Conservation (phyloP, 768 basidiomycete genomes). For the Boletus subparvulus region DNA sequence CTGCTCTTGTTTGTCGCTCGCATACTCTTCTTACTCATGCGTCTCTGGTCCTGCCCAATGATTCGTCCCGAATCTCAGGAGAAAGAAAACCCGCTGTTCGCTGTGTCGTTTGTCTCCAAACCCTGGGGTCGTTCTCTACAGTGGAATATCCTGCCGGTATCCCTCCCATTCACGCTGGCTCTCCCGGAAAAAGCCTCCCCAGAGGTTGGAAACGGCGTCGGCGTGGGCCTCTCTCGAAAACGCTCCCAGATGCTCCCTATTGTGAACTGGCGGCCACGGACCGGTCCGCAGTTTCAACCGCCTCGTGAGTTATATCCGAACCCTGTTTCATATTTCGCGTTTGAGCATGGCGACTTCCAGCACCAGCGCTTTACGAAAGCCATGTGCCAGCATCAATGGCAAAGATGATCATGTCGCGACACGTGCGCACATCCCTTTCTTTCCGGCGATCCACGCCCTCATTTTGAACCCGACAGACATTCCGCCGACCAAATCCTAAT, state of each 20-base stretch:
- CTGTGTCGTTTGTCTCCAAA: not conserved
- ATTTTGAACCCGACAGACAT: constrained; percentile 25
- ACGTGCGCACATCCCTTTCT: constrained; percentile 35
- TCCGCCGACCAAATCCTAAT: constrained; percentile 32
- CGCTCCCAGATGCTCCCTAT: constrained; percentile 17
- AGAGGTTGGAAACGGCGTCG: constrained; percentile 7
- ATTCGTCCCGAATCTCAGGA: constrained; percentile 10
- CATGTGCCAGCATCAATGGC: constrained; percentile 49
- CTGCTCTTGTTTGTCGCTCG: constrained; percentile 33
- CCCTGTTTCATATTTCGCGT: not conserved
- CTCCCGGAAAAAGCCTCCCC: constrained; percentile 21
- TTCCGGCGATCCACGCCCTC: not conserved
- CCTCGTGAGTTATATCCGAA: constrained; percentile 28
- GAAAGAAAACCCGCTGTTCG: constrained; percentile 11
- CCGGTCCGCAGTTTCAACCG: constrained; percentile 29
- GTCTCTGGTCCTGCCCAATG: constrained; percentile 28
- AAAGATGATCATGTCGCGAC: constrained; percentile 54
- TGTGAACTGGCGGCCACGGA: constrained; percentile 22
- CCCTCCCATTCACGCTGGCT: constrained; percentile 28
- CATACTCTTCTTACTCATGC: constrained; percentile 27
- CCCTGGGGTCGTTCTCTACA: constrained; percentile 22
- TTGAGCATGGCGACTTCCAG: constrained; percentile 21
- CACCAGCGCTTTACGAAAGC: constrained; percentile 44
- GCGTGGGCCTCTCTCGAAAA: constrained; percentile 8
- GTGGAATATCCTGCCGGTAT: constrained; percentile 28